These are phyloP conservation scores for Aspergillus pseudonomiae DNA, from an alignment of 2,329 filamentous ascomycete genomes.

Conservation along the genomic window DNA sequence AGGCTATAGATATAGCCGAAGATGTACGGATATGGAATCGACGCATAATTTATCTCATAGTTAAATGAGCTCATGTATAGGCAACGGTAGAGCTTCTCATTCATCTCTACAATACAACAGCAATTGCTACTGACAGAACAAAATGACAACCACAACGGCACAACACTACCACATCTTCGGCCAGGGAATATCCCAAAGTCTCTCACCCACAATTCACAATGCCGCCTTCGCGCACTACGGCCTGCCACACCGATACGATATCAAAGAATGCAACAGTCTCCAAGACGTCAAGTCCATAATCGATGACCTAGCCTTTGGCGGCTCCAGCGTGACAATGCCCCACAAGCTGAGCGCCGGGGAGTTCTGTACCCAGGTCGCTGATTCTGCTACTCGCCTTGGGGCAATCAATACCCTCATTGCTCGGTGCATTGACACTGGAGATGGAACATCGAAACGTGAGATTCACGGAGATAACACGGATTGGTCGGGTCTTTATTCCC, in stretches of 20 bases:
- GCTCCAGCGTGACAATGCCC: not conserved
- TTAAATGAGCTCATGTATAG: not conserved
- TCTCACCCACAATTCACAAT: constrained; percentile 27
- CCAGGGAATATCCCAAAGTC: constrained; percentile 19
- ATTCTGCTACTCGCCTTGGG: not conserved
- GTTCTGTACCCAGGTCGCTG: not conserved
- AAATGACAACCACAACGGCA: not conserved
- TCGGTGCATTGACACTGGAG: not conserved
- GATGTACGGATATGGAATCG: not conserved
- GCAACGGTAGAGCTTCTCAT: not conserved
- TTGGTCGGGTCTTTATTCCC: not conserved
- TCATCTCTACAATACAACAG: not conserved
- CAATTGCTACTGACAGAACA: not conserved
- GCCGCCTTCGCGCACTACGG: constrained; percentile 17
- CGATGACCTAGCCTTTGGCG: not conserved
- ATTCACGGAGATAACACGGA: not conserved
- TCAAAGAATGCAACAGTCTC: not conserved
- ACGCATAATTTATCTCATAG: not conserved
- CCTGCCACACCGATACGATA: constrained; percentile 16
- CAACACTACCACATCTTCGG: constrained; percentile 19
- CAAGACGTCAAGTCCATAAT: not conserved
- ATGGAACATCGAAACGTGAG: not conserved
- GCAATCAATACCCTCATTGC: not conserved
- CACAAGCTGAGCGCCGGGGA: not conserved
- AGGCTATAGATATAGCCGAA: not conserved